Conservation (phyloP, 1,284 basidiomycete species). For the Thecaphora frezii region DNA sequence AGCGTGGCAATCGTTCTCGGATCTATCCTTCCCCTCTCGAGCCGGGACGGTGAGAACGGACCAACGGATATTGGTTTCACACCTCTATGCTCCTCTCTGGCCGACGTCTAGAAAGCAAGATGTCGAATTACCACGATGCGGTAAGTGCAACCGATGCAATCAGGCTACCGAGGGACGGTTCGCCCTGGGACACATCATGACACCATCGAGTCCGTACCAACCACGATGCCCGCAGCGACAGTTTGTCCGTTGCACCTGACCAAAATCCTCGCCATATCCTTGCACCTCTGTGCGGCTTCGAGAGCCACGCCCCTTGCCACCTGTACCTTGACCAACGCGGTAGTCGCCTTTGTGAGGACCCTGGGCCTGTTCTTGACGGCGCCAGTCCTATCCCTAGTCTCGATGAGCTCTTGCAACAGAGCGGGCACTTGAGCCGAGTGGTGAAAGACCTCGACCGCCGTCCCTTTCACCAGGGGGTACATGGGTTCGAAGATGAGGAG, state of each 20-base stretch:
- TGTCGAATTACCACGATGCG: no score
- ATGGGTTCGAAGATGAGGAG: slow-evolving; percentile 92
- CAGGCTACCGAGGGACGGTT: no score
- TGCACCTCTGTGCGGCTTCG: slow-evolving; percentile 84
- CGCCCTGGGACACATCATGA: no score
- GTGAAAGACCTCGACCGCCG: slow-evolving; percentile 82
- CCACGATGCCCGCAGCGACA: slow-evolving; percentile 76
- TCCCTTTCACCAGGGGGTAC: slow-evolving; percentile 83
- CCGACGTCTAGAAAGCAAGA: no score
- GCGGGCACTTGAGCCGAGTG: slow-evolving; percentile 90
- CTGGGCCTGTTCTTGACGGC: slow-evolving; percentile 75
- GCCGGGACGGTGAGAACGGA: no score
- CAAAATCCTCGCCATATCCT: slow-evolving; percentile 92
- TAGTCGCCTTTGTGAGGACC: slow-evolving; percentile 77
- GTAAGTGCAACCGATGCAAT: no score
- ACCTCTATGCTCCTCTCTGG: no score
- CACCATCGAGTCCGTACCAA: no score
- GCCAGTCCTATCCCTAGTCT: slow-evolving; percentile 79
- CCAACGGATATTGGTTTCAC: no score
- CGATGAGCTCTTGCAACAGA: slow-evolving; percentile 75
- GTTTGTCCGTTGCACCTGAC: slow-evolving; percentile 88
- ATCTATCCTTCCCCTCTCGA: no score
- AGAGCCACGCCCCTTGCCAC: slow-evolving; percentile 44
- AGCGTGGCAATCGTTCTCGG: no score
- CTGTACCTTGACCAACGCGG: slow-evolving; percentile 79